Conservation (phyloP, 768 basidiomycete species). For the Macrolepiota dolichaula region DNA sequence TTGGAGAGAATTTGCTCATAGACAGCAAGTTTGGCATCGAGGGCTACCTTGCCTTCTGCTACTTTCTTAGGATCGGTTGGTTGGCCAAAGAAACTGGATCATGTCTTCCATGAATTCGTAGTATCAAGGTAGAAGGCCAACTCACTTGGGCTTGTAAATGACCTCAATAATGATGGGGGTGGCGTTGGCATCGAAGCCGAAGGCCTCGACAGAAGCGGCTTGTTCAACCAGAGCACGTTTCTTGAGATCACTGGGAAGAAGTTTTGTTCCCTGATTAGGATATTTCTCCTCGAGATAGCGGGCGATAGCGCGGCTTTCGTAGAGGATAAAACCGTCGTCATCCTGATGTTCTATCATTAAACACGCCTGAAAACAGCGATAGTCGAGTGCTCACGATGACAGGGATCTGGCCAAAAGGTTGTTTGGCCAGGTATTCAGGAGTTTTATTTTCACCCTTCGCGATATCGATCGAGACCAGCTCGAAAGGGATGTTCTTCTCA, state of each 20-base stretch:
- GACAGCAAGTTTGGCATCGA: constrained; percentile 28
- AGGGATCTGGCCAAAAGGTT: constrained; percentile 60
- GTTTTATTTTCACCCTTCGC: constrained; percentile 37
- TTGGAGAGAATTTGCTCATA: constrained; percentile 47
- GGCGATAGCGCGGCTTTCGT: constrained; percentile 51
- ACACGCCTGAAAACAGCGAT: not conserved
- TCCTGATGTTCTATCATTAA: constrained; percentile 24
- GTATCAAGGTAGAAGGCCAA: too few species aligned
- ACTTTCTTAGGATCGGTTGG: not conserved
- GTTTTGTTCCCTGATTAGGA: constrained; percentile 37
- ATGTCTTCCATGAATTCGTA: not conserved
- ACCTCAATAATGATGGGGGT: constrained; percentile 36
- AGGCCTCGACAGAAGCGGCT: constrained; percentile 41
- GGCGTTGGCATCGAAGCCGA: constrained; percentile 40
- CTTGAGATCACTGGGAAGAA: constrained; percentile 39
- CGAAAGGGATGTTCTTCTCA: constrained; percentile 51
- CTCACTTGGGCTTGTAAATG: constrained; percentile 38
- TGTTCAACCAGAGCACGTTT: constrained; percentile 33
- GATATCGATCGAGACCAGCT: constrained; percentile 40
- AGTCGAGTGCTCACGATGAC: constrained; percentile 33
- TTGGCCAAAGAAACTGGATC: not conserved
- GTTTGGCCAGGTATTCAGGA: constrained; percentile 31
- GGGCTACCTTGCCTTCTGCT: not conserved
- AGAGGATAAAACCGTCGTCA: constrained; percentile 54
- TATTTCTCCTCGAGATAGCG: constrained; percentile 53